Conservation (phyloP, 78 protist genomes). For the Dictyostelium brefeldianum region DNA sequence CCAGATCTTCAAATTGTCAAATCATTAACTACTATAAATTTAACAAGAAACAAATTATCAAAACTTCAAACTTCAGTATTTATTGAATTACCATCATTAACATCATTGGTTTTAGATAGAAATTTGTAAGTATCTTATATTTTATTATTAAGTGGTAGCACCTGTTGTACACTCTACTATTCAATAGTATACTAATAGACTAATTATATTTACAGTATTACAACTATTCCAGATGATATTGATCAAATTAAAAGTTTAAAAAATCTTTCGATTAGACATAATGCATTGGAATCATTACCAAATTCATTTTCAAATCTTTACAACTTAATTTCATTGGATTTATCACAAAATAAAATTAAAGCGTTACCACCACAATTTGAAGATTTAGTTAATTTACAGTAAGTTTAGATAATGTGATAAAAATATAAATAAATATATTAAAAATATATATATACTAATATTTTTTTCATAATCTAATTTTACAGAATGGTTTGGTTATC, state of each 20-base stretch:
- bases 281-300: constrained; percentile 48
- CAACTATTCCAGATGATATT: constrained; percentile 64
- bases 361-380: constrained; percentile 52
- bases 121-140: constrained; percentile 21
- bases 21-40: constrained; percentile 23
- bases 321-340: constrained; percentile 31
- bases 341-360: constrained; percentile 57
- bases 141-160: neutral
- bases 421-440: neutral
- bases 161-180: too few species aligned
- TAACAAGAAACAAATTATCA: constrained; percentile 39
- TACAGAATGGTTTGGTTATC: constrained; percentile 46
- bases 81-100: constrained; percentile 47
- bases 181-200: neutral
- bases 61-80: constrained; percentile 31
- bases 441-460: neutral
- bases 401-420: neutral
- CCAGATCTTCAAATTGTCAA: constrained; percentile 41
- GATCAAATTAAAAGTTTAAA: constrained; percentile 25
- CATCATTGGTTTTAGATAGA: constrained; percentile 31
- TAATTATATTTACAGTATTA: constrained; percentile 17
- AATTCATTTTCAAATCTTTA: constrained; percentile 22
- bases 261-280: constrained; percentile 43
- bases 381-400: constrained; percentile 37
- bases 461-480: too few species aligned